Base-by-base conservation (phyloP, 1,284 basidiomycete genomes). In the Gomphus bonarii region DNA sequence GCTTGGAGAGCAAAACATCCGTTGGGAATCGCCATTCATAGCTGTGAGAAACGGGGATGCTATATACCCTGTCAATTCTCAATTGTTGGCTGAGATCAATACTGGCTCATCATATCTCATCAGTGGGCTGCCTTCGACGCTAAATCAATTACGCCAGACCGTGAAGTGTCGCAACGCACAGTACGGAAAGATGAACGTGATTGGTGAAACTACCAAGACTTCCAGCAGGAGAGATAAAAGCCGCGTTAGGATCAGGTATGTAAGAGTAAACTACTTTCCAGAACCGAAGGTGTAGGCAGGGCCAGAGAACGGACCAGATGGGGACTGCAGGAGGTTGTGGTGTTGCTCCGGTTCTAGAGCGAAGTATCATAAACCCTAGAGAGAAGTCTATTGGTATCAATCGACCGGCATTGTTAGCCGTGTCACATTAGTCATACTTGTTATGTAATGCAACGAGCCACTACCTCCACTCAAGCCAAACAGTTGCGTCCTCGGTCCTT, bases 131-230 rank as follows among this genome's bases (percentile, higher is more conserved):
- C 95, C 91, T 65, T 95, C 93, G 57, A 99, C 82, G 48, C 85
- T 88, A 72, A 98, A 98, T 0, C 95, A 95, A 62, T 98, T 82
- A 36, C 85, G 78, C 95, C 97, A 99, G 71, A 99, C 93, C 0
- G 89, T 95, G 38, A 98, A 75, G 57, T 84, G 79, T 11, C 95
- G 79, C 88, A 0, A 80, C 75, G 57, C 28, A 31, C 36, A 38
- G 40, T 47, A 18, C 18, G 22, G 50, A 18, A 47, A 10, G 58
- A 52, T 44, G 61, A 25, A 16, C 25, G 18, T 28, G 50, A 51
- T 20, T 51, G 50, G 33, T 28, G 31, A 33, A 30, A 51, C 30
- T 31, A 31, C 48, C 7, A 49, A 49, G 16, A 49, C 20, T 35
- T 31, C 33, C 48, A 49, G 14, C 20, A 25, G 48, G 28, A 33